Evolutionary conservation across 176 grass and related monocot genomes (phyloP).

Genomic region (Zoysia japonica): DNA sequence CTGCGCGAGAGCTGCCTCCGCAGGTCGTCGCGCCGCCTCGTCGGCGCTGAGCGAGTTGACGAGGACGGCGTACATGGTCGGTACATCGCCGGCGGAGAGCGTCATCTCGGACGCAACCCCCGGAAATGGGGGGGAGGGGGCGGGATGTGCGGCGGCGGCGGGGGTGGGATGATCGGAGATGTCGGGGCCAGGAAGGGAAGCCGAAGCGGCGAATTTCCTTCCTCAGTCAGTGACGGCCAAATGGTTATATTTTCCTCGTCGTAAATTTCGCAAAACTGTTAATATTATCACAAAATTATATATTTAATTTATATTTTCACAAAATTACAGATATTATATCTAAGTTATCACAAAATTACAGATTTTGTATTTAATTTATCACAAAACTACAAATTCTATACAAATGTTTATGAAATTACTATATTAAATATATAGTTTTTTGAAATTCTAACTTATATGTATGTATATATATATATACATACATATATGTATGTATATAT

Average conservation of each 20-base stretch:
- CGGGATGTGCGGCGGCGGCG: background rate
- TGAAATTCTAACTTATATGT: too few species aligned
- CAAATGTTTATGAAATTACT: too few species aligned
- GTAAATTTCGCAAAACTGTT: too few species aligned
- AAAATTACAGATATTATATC: too few species aligned
- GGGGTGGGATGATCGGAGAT: constrained; percentile 40
- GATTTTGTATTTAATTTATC: too few species aligned
- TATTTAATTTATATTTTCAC: too few species aligned
- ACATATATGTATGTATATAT: too few species aligned
- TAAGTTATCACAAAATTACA: too few species aligned
- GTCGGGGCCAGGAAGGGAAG: constrained; percentile 4
- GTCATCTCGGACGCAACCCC: constrained; percentile 46
- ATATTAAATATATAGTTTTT: too few species aligned
- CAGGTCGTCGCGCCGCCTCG: constrained; percentile 67
- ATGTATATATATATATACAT: too few species aligned
- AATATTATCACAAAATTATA: too few species aligned
- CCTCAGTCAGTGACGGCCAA: background rate
- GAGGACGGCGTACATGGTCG: constrained; percentile 81
- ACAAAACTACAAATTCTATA: too few species aligned
- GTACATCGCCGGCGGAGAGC: constrained; percentile 81
- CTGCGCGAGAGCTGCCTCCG: constrained; percentile 78
- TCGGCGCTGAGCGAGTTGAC: constrained; percentile 83
- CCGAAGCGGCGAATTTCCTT: background rate
- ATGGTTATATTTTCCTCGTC: background rate
- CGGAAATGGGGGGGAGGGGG: background rate